Evolutionary conservation across 768 basidiomycete species (phyloP), one percentile per base, ranked within the genome.

Genomic region (Russula olivacea): DNA sequence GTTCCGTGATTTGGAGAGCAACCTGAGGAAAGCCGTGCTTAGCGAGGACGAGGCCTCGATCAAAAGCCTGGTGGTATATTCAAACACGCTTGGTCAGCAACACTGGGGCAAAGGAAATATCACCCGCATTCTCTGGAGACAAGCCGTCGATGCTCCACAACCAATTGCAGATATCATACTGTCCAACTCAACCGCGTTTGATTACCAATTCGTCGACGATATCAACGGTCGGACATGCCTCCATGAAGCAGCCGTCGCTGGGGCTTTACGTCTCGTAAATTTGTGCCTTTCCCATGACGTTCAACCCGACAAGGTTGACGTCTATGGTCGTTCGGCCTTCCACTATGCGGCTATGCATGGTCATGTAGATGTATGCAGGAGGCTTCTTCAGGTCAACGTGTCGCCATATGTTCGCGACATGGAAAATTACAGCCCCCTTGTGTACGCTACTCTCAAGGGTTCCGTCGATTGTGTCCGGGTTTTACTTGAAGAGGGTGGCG

Each of bases 341-440:
- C 96, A 98, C 76, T 99, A 99, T 75, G 93, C 93, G 17, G 89
- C 92, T 23, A 93, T 98, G 86, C 87, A 93, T 70, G 94, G 94
- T 1, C 89, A 95, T 71, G 79, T 85, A 9, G 74, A 72, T 25
- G 83, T 96, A 61, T 93, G 91, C 73, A 82, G 79, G 54, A 85
- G 80, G 68, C 82, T 99, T 40, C 75, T 99, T 63, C 80, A 86
- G 63, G 85, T 84, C 19, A 76, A 80, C 38, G 78, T 89, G 11
- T 80, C 86, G 12, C 81, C 89, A 0, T 81, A 86, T 66, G 79
- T 84, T 19, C 79, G 87, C 49, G 97, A 99, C 75, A 84, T 91
- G 77, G 97, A 98, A 73, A 96, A 95, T 69, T 94, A 90, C 76
- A 94, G 82, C 54, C 88, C 96, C n/a, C 80, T 98, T 50, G 85